Evolutionary conservation across 2,329 filamentous ascomycete genomes (phyloP), one percentile per base, ranked within the genome.

Genomic region (Claviceps fusiformis): DNA sequence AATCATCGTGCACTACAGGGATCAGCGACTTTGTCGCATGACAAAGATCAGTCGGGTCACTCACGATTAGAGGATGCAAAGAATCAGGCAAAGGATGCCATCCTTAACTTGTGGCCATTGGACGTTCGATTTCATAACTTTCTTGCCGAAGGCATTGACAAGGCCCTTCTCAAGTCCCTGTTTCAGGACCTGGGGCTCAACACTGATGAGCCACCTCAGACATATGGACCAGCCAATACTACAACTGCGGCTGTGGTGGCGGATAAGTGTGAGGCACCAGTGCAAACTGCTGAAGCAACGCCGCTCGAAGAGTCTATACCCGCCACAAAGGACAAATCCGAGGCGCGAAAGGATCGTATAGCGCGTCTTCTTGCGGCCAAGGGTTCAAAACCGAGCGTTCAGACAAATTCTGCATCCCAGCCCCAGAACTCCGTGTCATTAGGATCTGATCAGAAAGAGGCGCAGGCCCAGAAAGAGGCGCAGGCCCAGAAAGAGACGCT

Each of bases 121-220:
- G 86, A 88, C 51, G 81, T 95, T 56, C 81, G 81, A 24, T 95
- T 85, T 63, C 77, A 85, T 54, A 79, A 88, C 57, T 84, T 92
- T 55, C 73, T 91, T 13, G 75, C 82, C 11, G 86, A 92, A 66
- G 86, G 88, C 0, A 76, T 92, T 46, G 79, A 90, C 60, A 74
- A 79, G 41, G 68, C 68, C 1, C 64, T 89, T 11, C 70, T 95
- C 41, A 78, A 76, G 55, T 67, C 72, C 35, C 73, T 93, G 1
- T 93, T 90, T 62, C 71, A 76, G 31, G 83, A 89, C 24, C 71
- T 93, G 3, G 82, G 83, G 3, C 74, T 90, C 4, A 74, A 77
- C 37, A 71, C 73, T 1, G 51, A 47, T 15, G 44, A 53, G 24
- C 39, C 24, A 13, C 51, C n/a, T 41, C 39, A 47, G 9, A 31